Percentiles rank a stretch among this genome's conserved stretches.
Conservation (phyloP, 768 basidiomycete genomes). For the Epithele typhae region DNA sequence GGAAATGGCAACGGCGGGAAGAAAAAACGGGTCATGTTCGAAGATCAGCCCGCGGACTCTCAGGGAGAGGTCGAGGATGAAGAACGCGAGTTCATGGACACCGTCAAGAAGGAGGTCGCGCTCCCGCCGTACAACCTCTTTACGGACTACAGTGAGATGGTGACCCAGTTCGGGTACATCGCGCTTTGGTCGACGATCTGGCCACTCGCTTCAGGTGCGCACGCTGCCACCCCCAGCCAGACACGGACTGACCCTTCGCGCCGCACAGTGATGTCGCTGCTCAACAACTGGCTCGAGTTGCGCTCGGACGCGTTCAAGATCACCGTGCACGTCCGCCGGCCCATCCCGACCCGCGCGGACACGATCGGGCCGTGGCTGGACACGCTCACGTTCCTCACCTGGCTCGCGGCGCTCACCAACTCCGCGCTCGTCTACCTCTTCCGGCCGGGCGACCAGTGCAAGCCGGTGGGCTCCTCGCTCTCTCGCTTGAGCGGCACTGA, state of each 20-base stretch:
- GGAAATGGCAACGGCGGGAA: slow-evolving; percentile 22
- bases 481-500: slow-evolving; percentile 20
- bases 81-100: slow-evolving; percentile 77
- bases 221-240: not conserved
- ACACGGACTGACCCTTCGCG: not conserved
- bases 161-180: slow-evolving; percentile 91
- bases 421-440: slow-evolving; percentile 90
- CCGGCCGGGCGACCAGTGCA: slow-evolving; percentile 40
- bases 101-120: slow-evolving; percentile 70
- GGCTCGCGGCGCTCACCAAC: slow-evolving; percentile 86
- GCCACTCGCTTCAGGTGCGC: slow-evolving; percentile 79
- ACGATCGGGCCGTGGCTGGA: slow-evolving; percentile 95
- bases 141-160: slow-evolving; percentile 95
- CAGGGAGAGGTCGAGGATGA: slow-evolving; percentile 35
- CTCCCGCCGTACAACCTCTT: slow-evolving; percentile 81
- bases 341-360: slow-evolving; percentile 83
- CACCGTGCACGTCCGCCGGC: slow-evolving; percentile 75
- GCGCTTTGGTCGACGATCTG: slow-evolving; percentile 91
- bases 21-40: slow-evolving; percentile 72
- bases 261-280: slow-evolving; percentile 58
- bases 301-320: slow-evolving; percentile 97
- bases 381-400: slow-evolving; percentile 80
- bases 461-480: slow-evolving; percentile 23
- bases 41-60: slow-evolving; percentile 45
- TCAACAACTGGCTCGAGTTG: slow-evolving; percentile 92